phyloP scores from a whole-genome alignment of 2,329 filamentous ascomycete genomes.

The Fusarium duplospermum region DNA sequence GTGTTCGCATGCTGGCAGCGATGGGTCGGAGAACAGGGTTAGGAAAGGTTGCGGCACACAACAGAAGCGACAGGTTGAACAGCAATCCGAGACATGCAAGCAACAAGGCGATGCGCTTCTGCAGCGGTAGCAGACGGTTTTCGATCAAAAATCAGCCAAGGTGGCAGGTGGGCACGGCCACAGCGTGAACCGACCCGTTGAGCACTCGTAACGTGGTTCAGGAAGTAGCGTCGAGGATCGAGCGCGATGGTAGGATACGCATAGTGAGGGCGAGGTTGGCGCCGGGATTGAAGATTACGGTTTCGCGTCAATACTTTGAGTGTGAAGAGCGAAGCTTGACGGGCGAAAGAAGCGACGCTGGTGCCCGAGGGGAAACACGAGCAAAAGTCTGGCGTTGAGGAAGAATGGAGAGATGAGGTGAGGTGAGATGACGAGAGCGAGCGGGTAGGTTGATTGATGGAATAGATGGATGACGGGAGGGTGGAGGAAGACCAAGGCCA shows the following conservation, averaged over 20 bases:
- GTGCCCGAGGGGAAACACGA: neutral
- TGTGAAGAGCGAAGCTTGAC: neutral
- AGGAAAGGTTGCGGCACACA: constrained; percentile 34
- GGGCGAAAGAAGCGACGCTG: neutral
- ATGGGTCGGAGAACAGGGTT: constrained; percentile 27
- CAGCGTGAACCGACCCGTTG: constrained; percentile 33
- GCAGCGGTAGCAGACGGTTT: constrained; percentile 8
- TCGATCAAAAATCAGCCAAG: constrained; percentile 18
- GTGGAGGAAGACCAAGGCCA: constrained; percentile 36
- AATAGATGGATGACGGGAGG: constrained; percentile 41
- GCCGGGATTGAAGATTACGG: constrained; percentile 5
- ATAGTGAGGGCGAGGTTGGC: constrained; percentile 34
- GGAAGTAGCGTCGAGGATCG: constrained; percentile 31
- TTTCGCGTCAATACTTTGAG: constrained; percentile 8
- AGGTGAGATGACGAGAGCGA: constrained; percentile 31
- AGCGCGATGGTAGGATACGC: constrained; percentile 33
- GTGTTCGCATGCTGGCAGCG: constrained; percentile 43
- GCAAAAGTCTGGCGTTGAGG: constrained; percentile 12
- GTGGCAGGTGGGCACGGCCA: constrained; percentile 21
- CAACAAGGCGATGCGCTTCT: constrained; percentile 32
- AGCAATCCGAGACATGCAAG: constrained; percentile 39
- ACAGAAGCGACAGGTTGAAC: constrained; percentile 32
- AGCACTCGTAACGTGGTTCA: constrained; percentile 35
- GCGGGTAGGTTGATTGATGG: constrained; percentile 7
- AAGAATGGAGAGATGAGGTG: constrained; percentile 21